Base-by-base conservation (phyloP, 352 stramenopile species). In the Phytopythium oedochilum region DNA sequence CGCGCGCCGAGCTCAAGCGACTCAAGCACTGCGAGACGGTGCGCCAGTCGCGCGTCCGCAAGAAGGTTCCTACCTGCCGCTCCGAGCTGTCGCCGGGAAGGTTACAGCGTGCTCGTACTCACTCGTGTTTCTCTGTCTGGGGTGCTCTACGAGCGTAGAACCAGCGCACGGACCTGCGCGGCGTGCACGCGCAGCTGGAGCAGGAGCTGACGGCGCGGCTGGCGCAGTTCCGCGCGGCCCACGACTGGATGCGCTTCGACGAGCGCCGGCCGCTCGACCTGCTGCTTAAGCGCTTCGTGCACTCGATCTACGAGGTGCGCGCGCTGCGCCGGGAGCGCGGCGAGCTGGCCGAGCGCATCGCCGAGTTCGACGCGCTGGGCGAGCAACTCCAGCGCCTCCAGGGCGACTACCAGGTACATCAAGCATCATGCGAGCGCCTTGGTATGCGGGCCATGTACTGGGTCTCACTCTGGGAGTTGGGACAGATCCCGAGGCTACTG, bases 11-110 rank as follows among this genome's bases (percentile, higher is more conserved):
- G 57, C 69, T 87, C 52, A 83, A 80, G 54, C 78, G 81, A 20
- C 76, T 91, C 29, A 88, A 87, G 57, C 81, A 91, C 63, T 88
- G 75, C 61, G 81, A 89, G 68, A 89, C 70, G 2, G 81, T 91
- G 64, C 78, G 81, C 15, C 78, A 91, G 70, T 89, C 78, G 26
- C 81, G 81, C 42, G 72, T 84, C n/a, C 74, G 78, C 49, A 91
- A 91, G 57, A 91, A 91, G 66, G 60, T 75, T n/a, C n/a, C n/a
- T n/a, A n/a, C n/a, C n/a, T n/a, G n/a, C n/a, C n/a, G n/a, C n/a
- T n/a, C n/a, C n/a, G n/a, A n/a, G 32, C 5, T 5, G 32, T 14
- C 32, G 32, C 11, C n/a, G n/a, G n/a, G n/a, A n/a, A n/a, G n/a
- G n/a, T n/a, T n/a, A n/a, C n/a, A n/a, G n/a, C n/a, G n/a, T n/a